Evolutionary conservation across 305 asterid species (phyloP).

Genomic region (Stenogyne calaminthoides): DNA sequence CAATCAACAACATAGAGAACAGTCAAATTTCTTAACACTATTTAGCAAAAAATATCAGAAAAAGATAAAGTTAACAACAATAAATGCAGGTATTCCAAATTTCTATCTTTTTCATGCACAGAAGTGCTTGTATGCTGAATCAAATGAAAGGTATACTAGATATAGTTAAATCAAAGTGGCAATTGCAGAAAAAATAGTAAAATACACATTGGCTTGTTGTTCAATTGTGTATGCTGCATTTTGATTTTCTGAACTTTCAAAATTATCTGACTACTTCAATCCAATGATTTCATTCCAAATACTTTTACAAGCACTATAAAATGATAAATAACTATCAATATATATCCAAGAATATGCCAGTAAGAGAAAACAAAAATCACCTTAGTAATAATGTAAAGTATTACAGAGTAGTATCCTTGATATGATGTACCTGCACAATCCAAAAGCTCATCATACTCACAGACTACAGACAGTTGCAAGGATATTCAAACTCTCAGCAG

Average conservation of each 20-base stretch:
- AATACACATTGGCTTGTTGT: too few relatives aligned
- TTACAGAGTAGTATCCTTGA: not conserved
- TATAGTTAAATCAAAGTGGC: too few relatives aligned
- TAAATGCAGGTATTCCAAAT: not conserved
- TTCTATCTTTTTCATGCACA: constrained; percentile 4
- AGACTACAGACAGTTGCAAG: not conserved
- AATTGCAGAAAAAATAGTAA: too few relatives aligned
- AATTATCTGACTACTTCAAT: too few relatives aligned
- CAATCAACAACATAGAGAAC: not conserved
- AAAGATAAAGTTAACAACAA: not conserved
- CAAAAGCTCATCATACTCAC: not conserved
- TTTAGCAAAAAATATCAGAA: not conserved
- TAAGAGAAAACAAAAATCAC: constrained; percentile 6
- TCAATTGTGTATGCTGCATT: too few relatives aligned
- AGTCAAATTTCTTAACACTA: not conserved
- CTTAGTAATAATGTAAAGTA: constrained; percentile 35
- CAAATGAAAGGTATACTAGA: not conserved
- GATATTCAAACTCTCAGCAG: not conserved
- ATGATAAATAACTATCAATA: not conserved
- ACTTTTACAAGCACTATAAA: not conserved
- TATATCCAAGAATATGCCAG: not conserved
- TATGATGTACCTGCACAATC: not conserved
- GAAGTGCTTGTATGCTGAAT: constrained; percentile 63
- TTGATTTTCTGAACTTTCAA: too few relatives aligned
- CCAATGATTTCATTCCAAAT: not conserved